These are phyloP conservation scores for Auricularia heimuer DNA, from an alignment of 768 basidiomycete genomes.

Conservation along the genomic window DNA sequence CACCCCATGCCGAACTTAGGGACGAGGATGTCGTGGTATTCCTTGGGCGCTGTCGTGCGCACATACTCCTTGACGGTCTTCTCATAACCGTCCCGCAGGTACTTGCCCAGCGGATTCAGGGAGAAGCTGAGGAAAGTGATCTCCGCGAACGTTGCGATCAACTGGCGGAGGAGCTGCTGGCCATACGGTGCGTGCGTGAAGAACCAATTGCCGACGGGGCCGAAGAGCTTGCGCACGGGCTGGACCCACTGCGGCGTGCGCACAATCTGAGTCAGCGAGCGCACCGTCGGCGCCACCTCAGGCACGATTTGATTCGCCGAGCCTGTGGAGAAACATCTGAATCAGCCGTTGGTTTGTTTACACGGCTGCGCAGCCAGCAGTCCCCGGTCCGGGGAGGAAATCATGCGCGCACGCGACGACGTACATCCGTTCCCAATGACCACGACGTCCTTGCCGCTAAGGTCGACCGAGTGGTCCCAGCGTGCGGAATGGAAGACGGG, in stretches of 20 bases:
- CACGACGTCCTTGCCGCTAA: conserved; percentile 15
- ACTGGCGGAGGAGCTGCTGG: neutral
- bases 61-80: conserved; percentile 6
- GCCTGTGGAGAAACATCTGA: conserved; percentile 1
- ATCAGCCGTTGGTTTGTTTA: neutral
- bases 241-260: conserved; percentile 13
- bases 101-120: conserved; percentile 2
- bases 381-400: too few species aligned
- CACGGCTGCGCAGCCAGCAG: too few species aligned
- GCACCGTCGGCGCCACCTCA: conserved; percentile 8
- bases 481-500: conserved; percentile 13
- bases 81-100: neutral
- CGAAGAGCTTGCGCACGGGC: neutral
- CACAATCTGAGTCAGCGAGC: conserved; percentile 13
- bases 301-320: conserved; percentile 15
- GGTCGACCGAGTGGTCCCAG: conserved; percentile 12
- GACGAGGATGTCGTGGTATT: conserved; percentile 14
- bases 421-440: conserved; percentile 18
- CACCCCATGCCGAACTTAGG: conserved; percentile 16
- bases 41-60: conserved; percentile 9
- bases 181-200: conserved; percentile 9
- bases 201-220: conserved; percentile 1
- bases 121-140: neutral
- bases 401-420: neutral
- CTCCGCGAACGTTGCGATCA: neutral